Conservation (phyloP, 2,329 filamentous ascomycete species). For the Monilinia aucupariae region DNA sequence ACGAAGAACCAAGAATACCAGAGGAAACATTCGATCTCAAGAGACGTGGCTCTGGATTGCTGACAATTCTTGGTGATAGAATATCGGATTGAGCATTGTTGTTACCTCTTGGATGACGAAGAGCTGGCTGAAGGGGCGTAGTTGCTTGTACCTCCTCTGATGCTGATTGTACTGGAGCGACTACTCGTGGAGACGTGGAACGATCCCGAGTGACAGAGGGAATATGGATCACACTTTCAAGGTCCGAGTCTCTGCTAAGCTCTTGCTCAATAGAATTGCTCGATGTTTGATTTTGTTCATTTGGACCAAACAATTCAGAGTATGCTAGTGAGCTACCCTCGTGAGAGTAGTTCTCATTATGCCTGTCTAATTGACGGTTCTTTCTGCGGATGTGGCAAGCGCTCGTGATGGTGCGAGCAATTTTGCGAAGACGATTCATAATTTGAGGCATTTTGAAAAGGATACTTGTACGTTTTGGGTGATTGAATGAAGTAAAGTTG, state of each 20-base stretch:
- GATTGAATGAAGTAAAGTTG: too few relatives aligned
- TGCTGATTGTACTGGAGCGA: neutral
- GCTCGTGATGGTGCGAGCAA: neutral
- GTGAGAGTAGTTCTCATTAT: neutral
- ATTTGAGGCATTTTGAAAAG: neutral
- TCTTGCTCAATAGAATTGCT: neutral
- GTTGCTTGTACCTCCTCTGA: neutral
- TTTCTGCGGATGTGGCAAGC: neutral
- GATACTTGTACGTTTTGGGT: neutral
- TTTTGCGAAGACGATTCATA: neutral
- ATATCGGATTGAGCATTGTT: neutral
- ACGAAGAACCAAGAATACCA: neutral
- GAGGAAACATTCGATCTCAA: neutral
- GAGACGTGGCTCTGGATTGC: neutral
- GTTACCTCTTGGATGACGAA: neutral
- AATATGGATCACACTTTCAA: neutral
- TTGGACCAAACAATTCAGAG: too few relatives aligned
- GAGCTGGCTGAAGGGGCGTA: neutral
- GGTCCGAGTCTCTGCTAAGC: neutral
- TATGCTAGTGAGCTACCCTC: too few relatives aligned
- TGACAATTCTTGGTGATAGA: neutral
- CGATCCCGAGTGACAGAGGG: neutral
- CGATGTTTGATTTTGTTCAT: neutral
- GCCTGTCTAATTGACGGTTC: neutral
- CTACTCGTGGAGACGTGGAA: neutral